Base-by-base conservation (phyloP, 345 rosid genomes). In the Eucalyptus regnans region DNA sequence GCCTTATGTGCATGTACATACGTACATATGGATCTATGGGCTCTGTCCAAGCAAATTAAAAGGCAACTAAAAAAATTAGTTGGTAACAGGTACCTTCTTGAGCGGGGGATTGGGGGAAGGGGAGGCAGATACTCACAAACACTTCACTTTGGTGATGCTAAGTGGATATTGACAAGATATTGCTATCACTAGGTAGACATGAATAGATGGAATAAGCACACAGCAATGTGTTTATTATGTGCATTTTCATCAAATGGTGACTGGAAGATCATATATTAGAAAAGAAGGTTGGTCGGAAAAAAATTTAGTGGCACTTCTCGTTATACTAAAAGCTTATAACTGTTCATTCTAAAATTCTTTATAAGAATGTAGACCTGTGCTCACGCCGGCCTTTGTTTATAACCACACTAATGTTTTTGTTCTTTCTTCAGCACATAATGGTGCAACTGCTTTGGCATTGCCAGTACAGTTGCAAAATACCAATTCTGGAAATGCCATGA, bases 241-340 rank as follows among this genome's bases (percentile, higher is more conserved):
- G 60, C 60, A 56, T 56, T 56, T 56, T 22, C 60, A 56, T 8
- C 25, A 56, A 56, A 56, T 56, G 60, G 60, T 22, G 10, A 56
- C 60, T 56, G 27, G 60, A 20, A 56, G 60, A 22, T 56, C 11
- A 22, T 56, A 1, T 22, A 8, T 8, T 56, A 56, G 60, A 56
- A 56, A 22, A 22, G 54, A 20, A 56, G 12, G 0, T 56, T 56
- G 23, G 25, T n/a, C n/a, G n/a, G 1, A 23, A 58, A 58, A 58
- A 58, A 58, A 54, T 0, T 23, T 3, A 29, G 33, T 29, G 29
- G 68, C 68, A 12, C 68, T 29, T 6, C 1, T 1, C 9, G 2
- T 62, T 0, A 62, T 3, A 3, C 0, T 62, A 3, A 62, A 27
- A 62, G 2, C 33, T 62, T 17, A 6, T 62, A 6, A 62, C 0